phyloP scores from a whole-genome alignment of 202 grass and related monocot species.

The Carex sylvatica region DNA sequence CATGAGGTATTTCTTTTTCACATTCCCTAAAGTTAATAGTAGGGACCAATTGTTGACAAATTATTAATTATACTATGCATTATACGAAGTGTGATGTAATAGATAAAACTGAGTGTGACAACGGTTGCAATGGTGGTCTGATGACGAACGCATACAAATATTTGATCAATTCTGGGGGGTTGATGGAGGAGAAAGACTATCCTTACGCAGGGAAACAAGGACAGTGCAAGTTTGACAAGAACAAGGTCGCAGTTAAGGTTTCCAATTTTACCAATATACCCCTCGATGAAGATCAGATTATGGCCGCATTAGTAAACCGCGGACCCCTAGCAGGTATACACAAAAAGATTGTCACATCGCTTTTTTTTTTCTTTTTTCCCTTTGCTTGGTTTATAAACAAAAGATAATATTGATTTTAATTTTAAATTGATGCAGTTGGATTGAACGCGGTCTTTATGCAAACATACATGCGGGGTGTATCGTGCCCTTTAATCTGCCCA shows the following conservation, averaged over 20 bases:
- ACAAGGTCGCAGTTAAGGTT: conserved; percentile 47
- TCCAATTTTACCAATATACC: conserved; percentile 61
- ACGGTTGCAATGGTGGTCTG: conserved; percentile 64
- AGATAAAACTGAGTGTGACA: conserved; percentile 56
- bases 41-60: neutral
- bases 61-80: neutral
- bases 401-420: neutral
- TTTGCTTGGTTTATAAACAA: neutral
- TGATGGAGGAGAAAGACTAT: conserved; percentile 65
- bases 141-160: conserved; percentile 86
- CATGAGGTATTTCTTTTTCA: conserved; percentile 42
- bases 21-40: neutral
- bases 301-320: conserved; percentile 44
- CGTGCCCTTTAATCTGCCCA: conserved; percentile 78
- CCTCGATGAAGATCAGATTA: conserved; percentile 54
- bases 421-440: conserved; percentile 37
- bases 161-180: conserved; percentile 52
- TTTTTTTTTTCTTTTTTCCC: no score
- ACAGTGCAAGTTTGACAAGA: conserved; percentile 55
- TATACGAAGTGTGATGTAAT: conserved; percentile 44
- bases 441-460: conserved; percentile 89
- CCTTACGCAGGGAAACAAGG: conserved; percentile 54
- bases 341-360: neutral
- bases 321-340: conserved; percentile 44
- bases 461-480: conserved; percentile 68